Evolutionary conservation across 2,329 filamentous ascomycete genomes (phyloP).

Genomic region (Diaporthe longicolla): DNA sequence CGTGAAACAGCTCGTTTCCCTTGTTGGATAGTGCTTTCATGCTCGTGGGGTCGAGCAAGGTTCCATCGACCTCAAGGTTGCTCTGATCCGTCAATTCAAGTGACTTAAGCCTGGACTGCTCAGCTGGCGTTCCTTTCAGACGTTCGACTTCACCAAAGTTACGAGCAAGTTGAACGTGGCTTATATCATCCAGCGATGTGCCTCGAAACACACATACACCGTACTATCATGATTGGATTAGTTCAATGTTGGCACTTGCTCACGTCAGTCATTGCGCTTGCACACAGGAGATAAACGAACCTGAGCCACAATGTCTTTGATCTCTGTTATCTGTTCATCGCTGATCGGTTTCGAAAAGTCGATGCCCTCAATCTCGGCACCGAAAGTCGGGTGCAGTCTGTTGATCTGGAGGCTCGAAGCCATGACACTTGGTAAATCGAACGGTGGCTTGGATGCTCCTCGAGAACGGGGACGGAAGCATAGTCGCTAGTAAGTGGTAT

Average conservation of each 20-base stretch:
- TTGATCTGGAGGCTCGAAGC: conserved; percentile 11
- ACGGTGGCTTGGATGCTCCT: not conserved
- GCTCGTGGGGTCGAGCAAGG: conserved; percentile 26
- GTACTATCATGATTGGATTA: conserved; percentile 23
- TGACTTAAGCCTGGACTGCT: conserved; percentile 25
- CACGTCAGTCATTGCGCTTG: too few relatives aligned
- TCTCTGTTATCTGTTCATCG: conserved; percentile 26
- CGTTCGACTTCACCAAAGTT: conserved; percentile 38
- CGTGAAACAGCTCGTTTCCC: conserved; percentile 38
- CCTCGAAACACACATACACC: conserved; percentile 36
- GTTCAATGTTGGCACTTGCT: not conserved
- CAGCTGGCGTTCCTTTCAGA: conserved; percentile 13
- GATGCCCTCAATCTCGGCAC: conserved; percentile 29
- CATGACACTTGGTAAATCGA: not conserved
- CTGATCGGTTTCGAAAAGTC: conserved; percentile 31
- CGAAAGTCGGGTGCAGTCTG: conserved; percentile 32
- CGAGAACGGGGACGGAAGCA: not conserved
- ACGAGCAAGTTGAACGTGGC: conserved; percentile 34
- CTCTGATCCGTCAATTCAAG: conserved; percentile 37
- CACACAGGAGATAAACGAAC: not conserved
- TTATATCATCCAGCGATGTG: conserved; percentile 29
- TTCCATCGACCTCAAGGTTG: conserved; percentile 34
- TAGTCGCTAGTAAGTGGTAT: not conserved
- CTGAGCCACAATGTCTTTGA: conserved; percentile 22
- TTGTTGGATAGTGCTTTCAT: conserved; percentile 22